phyloP scores from a whole-genome alignment of 2,329 filamentous ascomycete species.

The Calonectria ilicicola region DNA sequence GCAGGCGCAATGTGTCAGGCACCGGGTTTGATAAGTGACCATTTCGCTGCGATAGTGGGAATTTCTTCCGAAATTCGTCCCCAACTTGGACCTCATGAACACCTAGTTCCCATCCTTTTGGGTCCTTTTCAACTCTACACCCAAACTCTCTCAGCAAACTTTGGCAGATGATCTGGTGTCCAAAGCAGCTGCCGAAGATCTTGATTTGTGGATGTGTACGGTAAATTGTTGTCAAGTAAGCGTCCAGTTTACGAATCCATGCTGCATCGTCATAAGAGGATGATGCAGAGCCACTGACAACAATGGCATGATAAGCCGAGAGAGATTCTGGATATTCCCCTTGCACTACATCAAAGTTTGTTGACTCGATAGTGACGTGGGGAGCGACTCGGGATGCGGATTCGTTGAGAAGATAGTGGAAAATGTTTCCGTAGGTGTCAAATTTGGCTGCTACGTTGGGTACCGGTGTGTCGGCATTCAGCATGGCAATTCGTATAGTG shows the following conservation, averaged over 20 bases:
- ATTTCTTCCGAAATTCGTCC: conserved; percentile 32
- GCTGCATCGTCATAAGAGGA: conserved; percentile 46
- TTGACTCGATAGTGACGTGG: conserved; percentile 36
- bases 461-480: conserved; percentile 37
- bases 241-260: conserved; percentile 37
- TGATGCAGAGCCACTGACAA: conserved; percentile 52
- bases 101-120: conserved; percentile 47
- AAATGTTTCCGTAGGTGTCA: conserved; percentile 34
- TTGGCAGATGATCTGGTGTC: conserved; percentile 55
- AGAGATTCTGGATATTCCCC: conserved; percentile 49
- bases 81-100: conserved; percentile 43
- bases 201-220: conserved; percentile 42
- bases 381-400: conserved; percentile 28
- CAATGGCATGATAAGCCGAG: conserved; percentile 48
- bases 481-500: conserved; percentile 36
- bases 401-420: conserved; percentile 31
- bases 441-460: conserved; percentile 27
- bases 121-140: conserved; percentile 41
- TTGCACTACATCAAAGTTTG: conserved; percentile 49
- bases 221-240: conserved; percentile 45
- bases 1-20: conserved; percentile 41
- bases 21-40: not conserved
- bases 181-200: conserved; percentile 58
- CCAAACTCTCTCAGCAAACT: conserved; percentile 48
- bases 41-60: not conserved